A percentile compares a stretch with the other conserved stretches of the same genome.
These are phyloP conservation scores for Davidsoniella neocaledoniae DNA, from an alignment of 2,329 filamentous ascomycete genomes.

Conservation along the genomic window DNA sequence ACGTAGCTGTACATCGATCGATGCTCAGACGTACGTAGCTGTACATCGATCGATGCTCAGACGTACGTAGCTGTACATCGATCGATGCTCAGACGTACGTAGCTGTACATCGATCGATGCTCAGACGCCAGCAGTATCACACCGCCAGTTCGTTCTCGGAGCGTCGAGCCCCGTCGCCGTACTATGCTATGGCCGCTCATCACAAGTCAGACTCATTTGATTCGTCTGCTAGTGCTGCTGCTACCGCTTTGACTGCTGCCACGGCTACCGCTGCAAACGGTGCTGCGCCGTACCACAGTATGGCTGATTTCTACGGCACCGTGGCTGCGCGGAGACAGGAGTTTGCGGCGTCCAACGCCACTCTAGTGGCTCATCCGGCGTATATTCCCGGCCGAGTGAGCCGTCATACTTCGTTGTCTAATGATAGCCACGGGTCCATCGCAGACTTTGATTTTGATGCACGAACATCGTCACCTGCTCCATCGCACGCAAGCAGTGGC, in stretches of 20 bases:
- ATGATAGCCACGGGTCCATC: too few relatives aligned
- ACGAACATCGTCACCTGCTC: too few relatives aligned
- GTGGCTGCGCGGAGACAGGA: not conserved
- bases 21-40: too few relatives aligned
- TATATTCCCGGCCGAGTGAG: conserved; percentile 26
- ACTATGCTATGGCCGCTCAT: conserved; percentile 14
- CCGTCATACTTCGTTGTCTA: conserved; percentile 13
- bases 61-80: too few relatives aligned
- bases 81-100: too few relatives aligned
- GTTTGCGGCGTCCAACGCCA: conserved; percentile 1
- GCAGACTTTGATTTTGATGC: too few relatives aligned
- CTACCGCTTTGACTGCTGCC: conserved; percentile 16
- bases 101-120: too few relatives aligned
- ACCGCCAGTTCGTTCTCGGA: not conserved
- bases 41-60: too few relatives aligned
- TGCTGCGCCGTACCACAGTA: conserved; percentile 1
- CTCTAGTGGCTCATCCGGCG: conserved; percentile 28
- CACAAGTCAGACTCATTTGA: conserved; percentile 16
- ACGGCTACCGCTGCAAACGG: conserved; percentile 13
- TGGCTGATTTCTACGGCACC: conserved; percentile 23
- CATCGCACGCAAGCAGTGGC: too few relatives aligned
- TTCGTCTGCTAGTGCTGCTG: not conserved
- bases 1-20: too few relatives aligned
- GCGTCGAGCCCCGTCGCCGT: conserved; percentile 3
- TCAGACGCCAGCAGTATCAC: too few relatives aligned